These are phyloP conservation scores for Fusarium sp. DNA, from an alignment of 2,329 filamentous ascomycete genomes.

Conservation along the genomic window DNA sequence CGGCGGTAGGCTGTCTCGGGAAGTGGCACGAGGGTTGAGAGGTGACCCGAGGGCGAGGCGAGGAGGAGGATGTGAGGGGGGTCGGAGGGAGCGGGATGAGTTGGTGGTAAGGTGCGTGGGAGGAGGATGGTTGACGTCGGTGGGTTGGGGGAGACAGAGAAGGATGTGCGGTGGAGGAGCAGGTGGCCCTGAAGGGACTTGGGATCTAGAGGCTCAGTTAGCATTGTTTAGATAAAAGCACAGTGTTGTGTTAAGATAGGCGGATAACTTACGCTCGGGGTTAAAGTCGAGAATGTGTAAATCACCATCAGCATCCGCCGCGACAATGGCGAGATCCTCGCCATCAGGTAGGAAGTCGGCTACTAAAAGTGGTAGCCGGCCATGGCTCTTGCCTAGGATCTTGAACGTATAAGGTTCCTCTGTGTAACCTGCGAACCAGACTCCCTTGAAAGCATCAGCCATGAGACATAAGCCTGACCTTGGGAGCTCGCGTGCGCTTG, in stretches of 20 bases:
- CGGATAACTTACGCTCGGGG: slow-evolving; percentile 81
- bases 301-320: slow-evolving; percentile 87
- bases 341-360: slow-evolving; percentile 93
- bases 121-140: slow-evolving; percentile 83
- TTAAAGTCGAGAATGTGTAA: slow-evolving; percentile 94
- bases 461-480: slow-evolving; percentile 89
- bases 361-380: slow-evolving; percentile 82
- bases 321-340: slow-evolving; percentile 85
- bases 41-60: slow-evolving; percentile 81
- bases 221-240: not conserved
- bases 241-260: not conserved
- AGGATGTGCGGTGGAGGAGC: slow-evolving; percentile 88
- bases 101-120: slow-evolving; percentile 72
- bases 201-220: slow-evolving; percentile 74
- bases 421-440: slow-evolving; percentile 97
- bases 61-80: slow-evolving; percentile 72
- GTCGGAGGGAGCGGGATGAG: slow-evolving; percentile 52
- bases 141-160: slow-evolving; percentile 86
- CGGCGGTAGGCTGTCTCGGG: slow-evolving; percentile 87
- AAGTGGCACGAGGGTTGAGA: slow-evolving; percentile 84
- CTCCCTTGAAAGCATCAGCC: slow-evolving; percentile 91
- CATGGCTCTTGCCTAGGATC: slow-evolving; percentile 89
- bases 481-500: slow-evolving; percentile 85
- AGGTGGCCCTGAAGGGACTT: slow-evolving; percentile 92
- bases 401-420: slow-evolving; percentile 98